Conservation (phyloP, 257 asterid genomes). For the Henckelia pumila region DNA sequence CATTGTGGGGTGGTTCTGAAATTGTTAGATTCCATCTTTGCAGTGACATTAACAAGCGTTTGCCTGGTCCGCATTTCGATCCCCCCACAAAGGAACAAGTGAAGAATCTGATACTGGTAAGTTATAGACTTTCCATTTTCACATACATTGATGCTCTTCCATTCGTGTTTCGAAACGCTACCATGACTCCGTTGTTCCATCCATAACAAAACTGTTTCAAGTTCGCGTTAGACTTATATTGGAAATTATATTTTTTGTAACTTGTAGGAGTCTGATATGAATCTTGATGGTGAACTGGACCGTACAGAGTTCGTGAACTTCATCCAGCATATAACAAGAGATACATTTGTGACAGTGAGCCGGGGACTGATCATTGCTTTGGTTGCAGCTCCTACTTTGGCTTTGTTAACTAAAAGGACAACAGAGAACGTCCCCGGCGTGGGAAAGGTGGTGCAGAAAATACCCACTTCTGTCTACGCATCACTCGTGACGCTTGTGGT, state of each 20-base stretch:
- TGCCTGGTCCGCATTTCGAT: slow-evolving; percentile 95
- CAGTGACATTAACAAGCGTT: slow-evolving; percentile 81
- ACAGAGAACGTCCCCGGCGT: slow-evolving; percentile 85
- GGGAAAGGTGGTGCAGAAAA: slow-evolving; percentile 74
- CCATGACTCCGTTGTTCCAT: neutral
- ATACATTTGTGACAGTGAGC: slow-evolving; percentile 63
- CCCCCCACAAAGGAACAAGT: slow-evolving; percentile 80
- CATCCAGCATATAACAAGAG: slow-evolving; percentile 56
- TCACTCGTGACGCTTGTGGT: slow-evolving; percentile 70
- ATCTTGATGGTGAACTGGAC: slow-evolving; percentile 76
- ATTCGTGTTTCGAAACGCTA: neutral
- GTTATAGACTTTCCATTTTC: slow-evolving; percentile 12
- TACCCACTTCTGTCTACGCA: slow-evolving; percentile 77
- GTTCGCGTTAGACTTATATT: neutral
- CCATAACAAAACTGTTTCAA: neutral
- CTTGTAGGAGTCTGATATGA: slow-evolving; percentile 65
- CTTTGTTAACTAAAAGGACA: slow-evolving; percentile 68
- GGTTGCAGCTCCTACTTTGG: slow-evolving; percentile 90
- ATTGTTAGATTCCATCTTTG: slow-evolving; percentile 26
- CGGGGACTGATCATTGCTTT: slow-evolving; percentile 68
- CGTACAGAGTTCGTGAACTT: slow-evolving; percentile 73
- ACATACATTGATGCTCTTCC: neutral
- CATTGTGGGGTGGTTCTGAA: neutral
- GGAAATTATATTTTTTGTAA: neutral
- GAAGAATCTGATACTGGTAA: slow-evolving; percentile 58